Evolutionary conservation across 2,329 filamentous ascomycete genomes (phyloP).

Genomic region (Coniochaeta sp.): DNA sequence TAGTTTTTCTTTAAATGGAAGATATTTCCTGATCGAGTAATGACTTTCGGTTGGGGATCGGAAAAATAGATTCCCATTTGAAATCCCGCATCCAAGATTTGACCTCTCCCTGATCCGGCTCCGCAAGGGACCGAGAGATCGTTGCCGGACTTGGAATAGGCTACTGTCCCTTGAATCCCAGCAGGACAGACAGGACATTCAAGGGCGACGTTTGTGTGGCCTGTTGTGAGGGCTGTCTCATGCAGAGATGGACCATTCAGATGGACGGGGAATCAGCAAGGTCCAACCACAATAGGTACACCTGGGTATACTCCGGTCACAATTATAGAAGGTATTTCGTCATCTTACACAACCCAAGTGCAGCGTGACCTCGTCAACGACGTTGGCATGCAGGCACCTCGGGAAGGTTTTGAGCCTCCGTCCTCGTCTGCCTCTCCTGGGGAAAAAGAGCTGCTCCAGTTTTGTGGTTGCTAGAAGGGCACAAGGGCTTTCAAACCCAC

Average conservation of each 20-base stretch:
- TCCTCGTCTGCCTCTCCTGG: neutral
- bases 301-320: too few relatives aligned
- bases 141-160: neutral
- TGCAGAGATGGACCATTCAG: too few relatives aligned
- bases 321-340: neutral
- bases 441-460: neutral
- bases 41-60: neutral
- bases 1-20: too few relatives aligned
- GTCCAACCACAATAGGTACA: too few relatives aligned
- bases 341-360: neutral
- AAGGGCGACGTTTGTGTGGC: too few relatives aligned
- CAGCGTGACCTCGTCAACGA: neutral
- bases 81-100: neutral
- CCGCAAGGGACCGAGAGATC: neutral
- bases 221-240: neutral
- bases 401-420: neutral
- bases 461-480: too few relatives aligned
- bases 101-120: neutral
- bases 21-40: neutral
- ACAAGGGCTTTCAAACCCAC: too few relatives aligned
- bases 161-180: too few relatives aligned
- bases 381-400: neutral
- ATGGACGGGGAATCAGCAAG: neutral
- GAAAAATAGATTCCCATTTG: neutral
- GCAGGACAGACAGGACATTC: too few relatives aligned